These are phyloP conservation scores for Alternaria metachromatica DNA, from an alignment of 2,329 filamentous ascomycete species.

Conservation along the genomic window DNA sequence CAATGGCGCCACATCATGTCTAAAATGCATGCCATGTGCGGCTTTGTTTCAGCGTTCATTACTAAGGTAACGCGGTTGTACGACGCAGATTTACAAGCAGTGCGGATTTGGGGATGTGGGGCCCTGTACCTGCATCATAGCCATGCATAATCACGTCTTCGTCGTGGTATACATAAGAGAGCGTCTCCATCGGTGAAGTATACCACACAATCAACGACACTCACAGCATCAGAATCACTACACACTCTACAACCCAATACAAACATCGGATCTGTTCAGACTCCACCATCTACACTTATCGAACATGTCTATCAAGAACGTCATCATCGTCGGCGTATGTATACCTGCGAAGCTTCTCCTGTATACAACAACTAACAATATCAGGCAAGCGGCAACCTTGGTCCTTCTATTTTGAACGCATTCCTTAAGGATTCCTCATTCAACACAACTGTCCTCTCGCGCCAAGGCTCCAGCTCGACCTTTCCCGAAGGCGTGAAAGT, in stretches of 20 bases:
- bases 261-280: background rate
- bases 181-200: background rate
- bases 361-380: constrained; percentile 9
- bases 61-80: background rate
- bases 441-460: constrained; percentile 63
- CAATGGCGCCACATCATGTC: background rate
- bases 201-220: background rate
- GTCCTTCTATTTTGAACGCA: constrained; percentile 49
- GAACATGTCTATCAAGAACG: constrained; percentile 51
- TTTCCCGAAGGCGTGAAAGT: constrained; percentile 53
- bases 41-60: background rate
- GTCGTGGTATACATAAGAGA: constrained; percentile 15
- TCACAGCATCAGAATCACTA: background rate
- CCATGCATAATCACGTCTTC: constrained; percentile 13
- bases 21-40: background rate
- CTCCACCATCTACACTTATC: background rate
- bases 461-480: constrained; percentile 53
- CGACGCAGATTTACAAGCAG: constrained; percentile 2
- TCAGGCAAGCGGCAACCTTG: constrained; percentile 52
- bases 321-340: constrained; percentile 53
- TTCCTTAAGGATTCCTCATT: constrained; percentile 55
- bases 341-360: background rate
- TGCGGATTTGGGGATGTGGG: constrained; percentile 9
- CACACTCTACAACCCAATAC: background rate
- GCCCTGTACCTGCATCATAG: constrained; percentile 9